Evolutionary conservation across 331 rosid species (phyloP).

Genomic region (Spiraea crenata): DNA sequence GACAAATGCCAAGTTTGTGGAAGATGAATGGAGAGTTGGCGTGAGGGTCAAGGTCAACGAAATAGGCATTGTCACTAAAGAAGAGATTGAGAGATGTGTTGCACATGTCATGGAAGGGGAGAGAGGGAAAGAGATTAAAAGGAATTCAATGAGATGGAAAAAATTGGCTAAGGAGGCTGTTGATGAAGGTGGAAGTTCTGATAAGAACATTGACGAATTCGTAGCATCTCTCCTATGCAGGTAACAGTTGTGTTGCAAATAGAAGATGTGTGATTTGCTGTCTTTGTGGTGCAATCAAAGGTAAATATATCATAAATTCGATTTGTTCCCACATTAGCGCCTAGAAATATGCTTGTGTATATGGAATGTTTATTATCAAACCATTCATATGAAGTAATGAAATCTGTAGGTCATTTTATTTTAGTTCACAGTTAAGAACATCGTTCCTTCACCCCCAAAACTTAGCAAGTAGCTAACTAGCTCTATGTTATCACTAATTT

Average conservation of each 20-base stretch:
- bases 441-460: too few species aligned
- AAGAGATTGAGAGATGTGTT: constrained; percentile 20
- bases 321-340: too few species aligned
- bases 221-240: constrained; percentile 5
- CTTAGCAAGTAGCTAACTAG: too few species aligned
- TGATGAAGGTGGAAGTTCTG: constrained; percentile 30
- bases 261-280: too few species aligned
- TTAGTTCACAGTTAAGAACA: too few species aligned
- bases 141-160: constrained; percentile 20
- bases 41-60: constrained; percentile 19
- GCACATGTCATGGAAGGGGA: constrained; percentile 21
- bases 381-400: too few species aligned
- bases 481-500: too few species aligned
- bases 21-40: constrained; percentile 29
- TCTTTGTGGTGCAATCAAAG: too few species aligned
- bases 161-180: constrained; percentile 30
- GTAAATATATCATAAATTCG: too few species aligned
- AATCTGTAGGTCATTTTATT: too few species aligned
- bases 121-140: constrained; percentile 21
- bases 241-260: background rate
- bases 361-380: too few species aligned
- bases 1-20: constrained; percentile 28
- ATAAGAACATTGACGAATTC: constrained; percentile 29
- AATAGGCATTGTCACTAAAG: constrained; percentile 24
- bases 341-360: too few species aligned